Percentiles rank a stretch among this genome's conserved stretches.
Conservation (phyloP, 129 eudicot species). For the Flaveria ramosissima region DNA sequence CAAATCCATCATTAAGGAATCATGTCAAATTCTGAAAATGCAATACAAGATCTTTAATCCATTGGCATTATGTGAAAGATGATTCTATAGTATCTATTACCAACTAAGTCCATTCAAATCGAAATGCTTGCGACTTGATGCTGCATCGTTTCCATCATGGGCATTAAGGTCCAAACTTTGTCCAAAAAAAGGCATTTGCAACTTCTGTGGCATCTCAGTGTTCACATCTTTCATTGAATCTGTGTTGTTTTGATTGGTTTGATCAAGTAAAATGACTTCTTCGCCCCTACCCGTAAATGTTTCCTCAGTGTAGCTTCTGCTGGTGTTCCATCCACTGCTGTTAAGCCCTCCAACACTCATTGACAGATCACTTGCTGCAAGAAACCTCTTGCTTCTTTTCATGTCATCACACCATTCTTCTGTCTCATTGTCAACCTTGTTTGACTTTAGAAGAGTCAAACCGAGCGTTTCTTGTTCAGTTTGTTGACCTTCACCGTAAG, state of each 20-base stretch:
- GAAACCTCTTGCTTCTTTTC: constrained; percentile 4
- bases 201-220: constrained; percentile 42
- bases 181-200: constrained; percentile 51
- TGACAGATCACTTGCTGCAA: constrained; percentile 20
- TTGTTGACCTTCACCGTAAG: constrained; percentile 62
- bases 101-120: constrained; percentile 90
- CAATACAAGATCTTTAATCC: constrained; percentile 32
- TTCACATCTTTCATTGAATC: constrained; percentile 41
- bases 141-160: constrained; percentile 57
- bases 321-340: constrained; percentile 41
- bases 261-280: constrained; percentile 34
- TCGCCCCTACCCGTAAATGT: constrained; percentile 37
- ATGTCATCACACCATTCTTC: constrained; percentile 37
- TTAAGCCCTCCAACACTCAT: constrained; percentile 69
- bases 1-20: neutral
- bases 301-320: constrained; percentile 41
- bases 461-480: constrained; percentile 68
- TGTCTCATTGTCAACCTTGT: constrained; percentile 39
- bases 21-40: constrained; percentile 22
- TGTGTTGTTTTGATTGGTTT: constrained; percentile 24
- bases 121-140: constrained; percentile 63
- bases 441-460: constrained; percentile 45
- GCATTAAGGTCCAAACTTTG: constrained; percentile 70
- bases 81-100: constrained; percentile 31
- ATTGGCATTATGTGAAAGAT: constrained; percentile 3